Evolutionary conservation across 305 asterid species (phyloP), one percentile per base, ranked within the genome.

Genomic region (Fraxinus floribunda): DNA sequence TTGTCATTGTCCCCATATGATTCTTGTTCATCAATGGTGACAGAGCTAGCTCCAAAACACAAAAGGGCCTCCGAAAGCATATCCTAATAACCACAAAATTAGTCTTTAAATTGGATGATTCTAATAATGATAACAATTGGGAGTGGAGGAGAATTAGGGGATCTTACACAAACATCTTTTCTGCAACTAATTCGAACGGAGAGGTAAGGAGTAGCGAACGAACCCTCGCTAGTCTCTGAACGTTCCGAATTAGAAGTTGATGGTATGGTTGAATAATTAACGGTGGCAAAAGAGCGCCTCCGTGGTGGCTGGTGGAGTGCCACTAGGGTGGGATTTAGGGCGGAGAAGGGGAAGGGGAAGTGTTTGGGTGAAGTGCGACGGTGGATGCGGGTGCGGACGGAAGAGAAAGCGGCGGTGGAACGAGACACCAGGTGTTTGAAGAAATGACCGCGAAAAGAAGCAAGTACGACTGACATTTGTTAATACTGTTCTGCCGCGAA

Each of bases 21-120:
- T 78, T 92, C 92, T 18, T 86, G 89, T 80, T 88, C 91, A 83
- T 92, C 97, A 79, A 88, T 81, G 83, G 92, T 90, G 38, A 94
- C 87, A 29, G 97, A 95, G 85, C 84, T 89, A 76, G 99, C 99
- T 88, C 98, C 97, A 55, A 94, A 95, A 84, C 97, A 91, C 88
- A 95, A 78, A 24, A 94, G 95, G 84, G 97, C 91, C 85, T 95
- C 99, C 34, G 97, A 91, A 32, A 95, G 87, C 88, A 77, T 84
- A 82, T 89, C 95, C 99, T 95, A 83, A 22, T 57, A 84, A 79
- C 66, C 77, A 79, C 66, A 83, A 83, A 78, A 78, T 7, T 13
- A 55, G 78, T 20, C 71, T 46, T 75, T 68, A 16, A 18, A 82
- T 57, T 34, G 76, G n/a, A 75, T 46, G 52, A 74, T 34, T 20